Evolutionary conservation across 768 basidiomycete species (phyloP).

Genomic region (Tubosaeta brunneosetosa): DNA sequence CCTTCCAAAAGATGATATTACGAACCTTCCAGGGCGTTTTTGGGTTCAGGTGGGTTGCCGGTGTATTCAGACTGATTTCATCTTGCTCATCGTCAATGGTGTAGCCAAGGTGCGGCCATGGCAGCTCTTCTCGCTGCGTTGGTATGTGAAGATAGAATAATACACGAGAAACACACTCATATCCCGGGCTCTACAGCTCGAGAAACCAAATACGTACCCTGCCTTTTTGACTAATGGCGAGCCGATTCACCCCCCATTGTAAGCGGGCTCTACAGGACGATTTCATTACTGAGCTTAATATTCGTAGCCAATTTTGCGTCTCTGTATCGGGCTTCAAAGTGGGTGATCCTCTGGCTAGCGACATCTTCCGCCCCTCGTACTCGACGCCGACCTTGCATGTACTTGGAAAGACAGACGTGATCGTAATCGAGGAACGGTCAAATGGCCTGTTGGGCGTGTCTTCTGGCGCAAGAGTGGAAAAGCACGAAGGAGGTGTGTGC

Average conservation of each 20-base stretch:
- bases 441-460: slow-evolving; percentile 52
- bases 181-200: slow-evolving; percentile 38
- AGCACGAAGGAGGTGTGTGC: slow-evolving; percentile 71
- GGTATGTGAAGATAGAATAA: slow-evolving; percentile 38
- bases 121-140: slow-evolving; percentile 67
- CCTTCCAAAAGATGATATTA: neutral
- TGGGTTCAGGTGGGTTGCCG: slow-evolving; percentile 60
- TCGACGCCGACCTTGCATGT: slow-evolving; percentile 75
- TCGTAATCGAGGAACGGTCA: slow-evolving; percentile 69
- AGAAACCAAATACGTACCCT: slow-evolving; percentile 48
- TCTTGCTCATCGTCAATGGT: slow-evolving; percentile 4
- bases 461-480: slow-evolving; percentile 57
- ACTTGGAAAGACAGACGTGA: slow-evolving; percentile 69
- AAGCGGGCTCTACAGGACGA: slow-evolving; percentile 17
- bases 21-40: slow-evolving; percentile 57
- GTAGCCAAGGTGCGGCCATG: slow-evolving; percentile 74
- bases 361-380: slow-evolving; percentile 49
- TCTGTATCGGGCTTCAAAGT: slow-evolving; percentile 70
- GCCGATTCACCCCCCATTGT: slow-evolving; percentile 75
- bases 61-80: neutral
- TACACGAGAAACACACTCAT: neutral
- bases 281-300: neutral
- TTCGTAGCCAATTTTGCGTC: slow-evolving; percentile 62
- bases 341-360: slow-evolving; percentile 40
- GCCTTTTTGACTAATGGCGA: slow-evolving; percentile 60